Conservation (phyloP, 345 rosid species). For the Hibiscus tridactylites region DNA sequence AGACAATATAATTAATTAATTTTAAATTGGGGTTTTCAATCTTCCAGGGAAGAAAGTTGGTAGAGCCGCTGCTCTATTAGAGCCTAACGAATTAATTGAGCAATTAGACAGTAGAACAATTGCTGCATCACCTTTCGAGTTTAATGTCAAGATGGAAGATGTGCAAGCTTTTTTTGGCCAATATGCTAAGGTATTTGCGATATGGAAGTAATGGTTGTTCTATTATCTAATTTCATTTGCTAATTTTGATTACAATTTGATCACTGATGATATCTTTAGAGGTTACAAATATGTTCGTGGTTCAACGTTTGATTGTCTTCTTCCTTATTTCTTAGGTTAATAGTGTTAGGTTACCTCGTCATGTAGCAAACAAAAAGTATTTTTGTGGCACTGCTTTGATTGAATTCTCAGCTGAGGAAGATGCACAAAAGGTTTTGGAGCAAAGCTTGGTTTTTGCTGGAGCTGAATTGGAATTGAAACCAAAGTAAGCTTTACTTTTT, state of each 20-base stretch:
- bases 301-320: neutral
- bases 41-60: conserved; percentile 69
- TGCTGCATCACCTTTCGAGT: conserved; percentile 62
- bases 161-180: conserved; percentile 60
- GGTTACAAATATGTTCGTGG: neutral
- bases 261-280: too few species aligned
- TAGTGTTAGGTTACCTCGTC: conserved; percentile 89
- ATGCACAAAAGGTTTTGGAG: conserved; percentile 48
- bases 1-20: neutral
- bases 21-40: neutral
- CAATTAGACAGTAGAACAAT: conserved; percentile 66
- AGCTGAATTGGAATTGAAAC: conserved; percentile 56
- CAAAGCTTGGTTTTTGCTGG: conserved; percentile 61
- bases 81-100: conserved; percentile 61
- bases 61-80: conserved; percentile 45
- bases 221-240: neutral
- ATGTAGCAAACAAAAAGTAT: conserved; percentile 53
- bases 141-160: conserved; percentile 59
- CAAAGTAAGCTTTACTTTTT: conserved; percentile 50
- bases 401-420: conserved; percentile 76
- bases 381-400: conserved; percentile 81
- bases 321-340: conserved; percentile 41
- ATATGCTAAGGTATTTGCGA: conserved; percentile 49
- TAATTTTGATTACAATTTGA: neutral
- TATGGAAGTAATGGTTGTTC: too few species aligned